Base-by-base conservation (phyloP, 2,329 filamentous ascomycete species). In the Cladosporium phlei region DNA sequence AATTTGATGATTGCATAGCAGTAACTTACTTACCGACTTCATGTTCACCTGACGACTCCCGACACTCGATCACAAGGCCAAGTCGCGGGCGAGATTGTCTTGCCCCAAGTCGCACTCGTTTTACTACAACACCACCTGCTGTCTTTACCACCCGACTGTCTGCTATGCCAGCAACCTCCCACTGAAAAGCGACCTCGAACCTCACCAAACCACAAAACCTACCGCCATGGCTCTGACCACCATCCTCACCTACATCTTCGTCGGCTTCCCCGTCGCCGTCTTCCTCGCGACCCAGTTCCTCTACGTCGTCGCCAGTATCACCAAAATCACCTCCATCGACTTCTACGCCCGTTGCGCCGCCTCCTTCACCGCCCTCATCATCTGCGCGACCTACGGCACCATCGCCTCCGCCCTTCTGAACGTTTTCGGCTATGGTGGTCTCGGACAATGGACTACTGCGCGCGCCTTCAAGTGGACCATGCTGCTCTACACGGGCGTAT, bases 391-490 rank as follows among this genome's bases (percentile, higher is more conserved):
- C 57, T 94, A 88, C 68, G 93, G 90, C 50, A 86, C 88, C 49
- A 51, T 87, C 37, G 82, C 82, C 21, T 88, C 86, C 34, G 77
- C 90, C 51, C 59, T 79, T 49, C 76, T 97, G 52, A 82, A 85
- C 37, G 59, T 86, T 12, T 57, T 82, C 38, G 89, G 89, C 50
- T 79, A 85, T 58, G 82, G 82, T 50, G 82, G 85, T 46, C 79
- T 88, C 54, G 80, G 86, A 21, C 93, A 97, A 74, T 97, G 89
- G 88, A 81, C 87, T 29, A 81, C 81, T 8, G 93, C 74, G 6
- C 80, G 89, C 51, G 69, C 76, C 53, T 97, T 95, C 76, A 86
- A 90, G 66, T 86, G 80, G 70, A 65, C 78, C 55, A 94, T 95
- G 85, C 75, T 76, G 56, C 66, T 77, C 35, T 77, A 80, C 38